Base-by-base conservation (phyloP, 768 basidiomycete genomes). In the Kwoniella sp. region DNA sequence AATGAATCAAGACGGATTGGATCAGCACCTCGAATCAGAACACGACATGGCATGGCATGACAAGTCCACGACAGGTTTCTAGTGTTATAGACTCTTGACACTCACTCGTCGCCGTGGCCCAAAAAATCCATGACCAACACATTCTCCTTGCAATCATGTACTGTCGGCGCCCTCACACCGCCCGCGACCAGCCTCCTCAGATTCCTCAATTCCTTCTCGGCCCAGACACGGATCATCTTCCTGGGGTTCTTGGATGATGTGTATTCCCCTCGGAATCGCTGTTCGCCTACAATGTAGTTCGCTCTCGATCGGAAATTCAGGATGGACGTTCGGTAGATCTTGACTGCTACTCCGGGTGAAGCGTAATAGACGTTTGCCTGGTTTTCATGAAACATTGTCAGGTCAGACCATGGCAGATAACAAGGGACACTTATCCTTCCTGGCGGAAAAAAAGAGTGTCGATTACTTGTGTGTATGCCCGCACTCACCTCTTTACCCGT, bases 161-260 rank as follows among this genome's bases (percentile, higher is more conserved):
- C 91, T 52, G 91, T 89, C 0, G 96, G 96, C 66, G 90, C 91
- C 52, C 85, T 85, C 56, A 99, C 86, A 0, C 91, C 93, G 22
- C 91, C 91, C n/a, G 87, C 82, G 9, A 86, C 84, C 52, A 99
- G 82, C 31, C 96, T 86, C 77, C 90, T 89, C 67, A 99, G 82
- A 78, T 99, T 99, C 25, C 96, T 87, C 89, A 97, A 90, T 81
- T 99, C 96, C 82, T 99, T 99, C 82, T 99, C 96, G 1, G 96
- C 96, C 96, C 96, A 99, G 2, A 98, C 81, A 17, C 93, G 86
- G 22, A 99, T 94, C 95, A 99, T 98, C 82, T 99, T 99, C 28
- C 96, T 87, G 17, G 96, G 95, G 77, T 98, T 99, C 67, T 86
- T 88, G 63, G 78, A 78, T 8, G 89, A 88, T 76, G 84, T 83